Evolutionary conservation across 768 basidiomycete genomes (phyloP).

Genomic region (Tephrocybe sp.): DNA sequence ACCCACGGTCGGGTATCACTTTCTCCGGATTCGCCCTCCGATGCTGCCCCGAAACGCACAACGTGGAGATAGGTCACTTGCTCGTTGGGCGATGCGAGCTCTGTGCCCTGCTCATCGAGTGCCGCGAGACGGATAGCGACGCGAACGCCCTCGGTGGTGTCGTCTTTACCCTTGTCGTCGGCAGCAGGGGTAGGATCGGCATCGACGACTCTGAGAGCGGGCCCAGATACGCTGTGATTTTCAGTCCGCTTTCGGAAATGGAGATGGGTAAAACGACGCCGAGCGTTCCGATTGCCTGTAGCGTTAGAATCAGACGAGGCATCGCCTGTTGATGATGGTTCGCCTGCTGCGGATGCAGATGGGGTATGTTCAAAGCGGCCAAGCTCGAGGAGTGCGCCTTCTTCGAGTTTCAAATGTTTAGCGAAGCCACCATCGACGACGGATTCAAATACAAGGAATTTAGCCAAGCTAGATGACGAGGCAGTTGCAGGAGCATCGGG

Average conservation of each 20-base stretch:
- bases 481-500: conserved; percentile 47
- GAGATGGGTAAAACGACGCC: conserved; percentile 67
- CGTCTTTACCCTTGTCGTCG: conserved; percentile 37
- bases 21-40: conserved; percentile 36
- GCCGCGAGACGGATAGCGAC: conserved; percentile 81
- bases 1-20: conserved; percentile 82
- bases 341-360: conserved; percentile 20
- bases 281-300: conserved; percentile 21
- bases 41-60: conserved; percentile 59
- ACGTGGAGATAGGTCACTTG: conserved; percentile 90
- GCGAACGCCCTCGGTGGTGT: conserved; percentile 65
- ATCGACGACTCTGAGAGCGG: conserved; percentile 79
- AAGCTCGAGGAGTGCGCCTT: conserved; percentile 80
- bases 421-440: conserved; percentile 85
- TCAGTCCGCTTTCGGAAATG: conserved; percentile 61
- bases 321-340: conserved; percentile 12
- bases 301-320: conserved; percentile 12
- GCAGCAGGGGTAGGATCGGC: conserved; percentile 45
- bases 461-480: conserved; percentile 35
- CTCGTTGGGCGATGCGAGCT: conserved; percentile 72
- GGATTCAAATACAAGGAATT: conserved; percentile 59
- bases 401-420: conserved; percentile 67
- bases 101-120: conserved; percentile 71
- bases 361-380: conserved; percentile 61
- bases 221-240: conserved; percentile 62